These are phyloP conservation scores for Pulchroboletus neoregius DNA, from an alignment of 1,284 basidiomycete species.

Conservation along the genomic window DNA sequence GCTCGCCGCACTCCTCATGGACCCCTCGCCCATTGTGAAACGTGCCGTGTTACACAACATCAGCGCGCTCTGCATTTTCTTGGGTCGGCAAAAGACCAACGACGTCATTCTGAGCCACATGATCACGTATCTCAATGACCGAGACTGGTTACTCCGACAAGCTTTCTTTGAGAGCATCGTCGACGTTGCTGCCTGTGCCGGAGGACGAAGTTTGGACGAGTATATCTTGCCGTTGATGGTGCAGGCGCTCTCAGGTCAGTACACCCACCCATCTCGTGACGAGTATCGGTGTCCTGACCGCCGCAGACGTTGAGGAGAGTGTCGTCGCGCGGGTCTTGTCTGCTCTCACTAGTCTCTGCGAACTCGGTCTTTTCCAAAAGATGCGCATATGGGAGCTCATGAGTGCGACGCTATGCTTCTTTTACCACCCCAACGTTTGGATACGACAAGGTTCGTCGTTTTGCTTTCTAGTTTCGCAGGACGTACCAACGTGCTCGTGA, in stretches of 20 bases:
- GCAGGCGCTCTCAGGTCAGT: constrained; percentile 83
- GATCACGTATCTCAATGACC: constrained; percentile 97
- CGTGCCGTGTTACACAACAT: constrained; percentile 77
- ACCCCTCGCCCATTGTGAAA: constrained; percentile 73
- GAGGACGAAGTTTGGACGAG: constrained; percentile 80
- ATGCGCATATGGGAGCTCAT: constrained; percentile 94
- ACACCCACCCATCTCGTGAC: neutral
- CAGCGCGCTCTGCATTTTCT: constrained; percentile 86
- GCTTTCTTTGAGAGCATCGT: constrained; percentile 97
- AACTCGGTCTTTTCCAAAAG: constrained; percentile 84
- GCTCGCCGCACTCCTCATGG: constrained; percentile 73
- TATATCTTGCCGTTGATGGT: constrained; percentile 93
- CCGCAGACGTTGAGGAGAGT: constrained; percentile 86
- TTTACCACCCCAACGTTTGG: constrained; percentile 98
- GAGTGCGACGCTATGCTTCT: constrained; percentile 79
- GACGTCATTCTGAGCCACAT: constrained; percentile 95
- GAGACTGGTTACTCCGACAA: constrained; percentile 87
- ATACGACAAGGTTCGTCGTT: constrained; percentile 74
- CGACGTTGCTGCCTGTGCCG: constrained; percentile 90
- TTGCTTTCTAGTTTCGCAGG: neutral
- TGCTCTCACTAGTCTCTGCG: constrained; percentile 81
- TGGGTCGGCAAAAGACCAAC: constrained; percentile 90
- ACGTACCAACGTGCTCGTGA: neutral
- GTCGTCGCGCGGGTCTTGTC: constrained; percentile 87
- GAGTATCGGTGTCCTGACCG: constrained; percentile 1